Evolutionary conservation across 345 rosid species (phyloP).

Genomic region (Atalantia buxifolia): DNA sequence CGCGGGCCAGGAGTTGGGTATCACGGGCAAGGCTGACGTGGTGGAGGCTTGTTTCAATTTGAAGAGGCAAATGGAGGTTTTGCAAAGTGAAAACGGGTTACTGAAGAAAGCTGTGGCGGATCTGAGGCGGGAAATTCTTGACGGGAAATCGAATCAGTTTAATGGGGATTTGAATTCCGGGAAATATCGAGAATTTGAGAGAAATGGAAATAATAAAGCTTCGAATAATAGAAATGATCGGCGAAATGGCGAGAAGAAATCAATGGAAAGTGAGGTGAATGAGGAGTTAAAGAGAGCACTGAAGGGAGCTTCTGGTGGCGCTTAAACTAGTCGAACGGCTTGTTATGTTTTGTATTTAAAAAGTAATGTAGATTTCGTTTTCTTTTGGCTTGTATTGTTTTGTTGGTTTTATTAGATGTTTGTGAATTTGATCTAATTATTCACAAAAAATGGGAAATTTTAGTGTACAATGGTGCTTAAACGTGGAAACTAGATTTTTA

Average conservation of each 20-base stretch:
- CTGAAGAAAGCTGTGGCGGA: constrained; percentile 74
- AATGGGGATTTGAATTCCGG: constrained; percentile 35
- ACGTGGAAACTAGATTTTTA: too few relatives aligned
- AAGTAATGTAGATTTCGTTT: not conserved
- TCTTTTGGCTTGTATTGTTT: not conserved
- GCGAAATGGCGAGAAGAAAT: constrained; percentile 47
- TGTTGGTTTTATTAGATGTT: not conserved
- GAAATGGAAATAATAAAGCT: constrained; percentile 29
- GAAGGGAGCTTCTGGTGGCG: constrained; percentile 31
- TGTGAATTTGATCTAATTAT: not conserved
- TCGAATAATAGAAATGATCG: constrained; percentile 28
- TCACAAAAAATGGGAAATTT: too few relatives aligned
- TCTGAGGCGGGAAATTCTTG: constrained; percentile 48
- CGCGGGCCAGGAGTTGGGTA: constrained; percentile 18
- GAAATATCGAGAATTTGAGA: constrained; percentile 41
- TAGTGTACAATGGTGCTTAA: not conserved
- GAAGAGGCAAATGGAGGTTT: constrained; percentile 58
- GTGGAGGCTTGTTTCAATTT: constrained; percentile 48
- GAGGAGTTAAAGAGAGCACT: constrained; percentile 70
- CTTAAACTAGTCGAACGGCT: constrained; percentile 25
- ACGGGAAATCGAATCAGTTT: constrained; percentile 19
- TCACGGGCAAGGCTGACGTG: constrained; percentile 29
- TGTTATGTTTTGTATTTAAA: not conserved
- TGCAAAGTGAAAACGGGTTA: constrained; percentile 62
- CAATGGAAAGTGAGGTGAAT: constrained; percentile 46